Evolutionary conservation across 495 filamentous ascomycete genomes (phyloP).

Genomic region (Penicillium tannophilum): DNA sequence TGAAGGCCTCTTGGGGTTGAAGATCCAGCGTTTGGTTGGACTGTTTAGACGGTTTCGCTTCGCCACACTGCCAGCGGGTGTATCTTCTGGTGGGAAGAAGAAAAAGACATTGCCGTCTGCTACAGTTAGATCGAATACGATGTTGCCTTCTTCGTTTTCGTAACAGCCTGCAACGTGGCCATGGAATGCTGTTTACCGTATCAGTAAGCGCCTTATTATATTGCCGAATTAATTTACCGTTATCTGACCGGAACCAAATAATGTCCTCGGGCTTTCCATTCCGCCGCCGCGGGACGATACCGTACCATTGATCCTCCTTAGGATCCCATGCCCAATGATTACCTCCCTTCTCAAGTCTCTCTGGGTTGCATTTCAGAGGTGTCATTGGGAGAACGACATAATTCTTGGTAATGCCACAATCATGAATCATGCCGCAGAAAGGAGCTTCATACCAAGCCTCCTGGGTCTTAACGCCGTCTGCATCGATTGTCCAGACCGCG

Average conservation of each 20-base stretch:
- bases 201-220: no score
- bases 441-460: slow-evolving; percentile 53
- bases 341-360: slow-evolving; percentile 53
- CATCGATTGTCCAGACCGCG: slow-evolving; percentile 46
- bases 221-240: no score
- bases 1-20: slow-evolving; percentile 10
- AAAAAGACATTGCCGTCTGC: slow-evolving; percentile 41
- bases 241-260: slow-evolving; percentile 15
- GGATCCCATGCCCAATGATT: slow-evolving; percentile 57
- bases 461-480: slow-evolving; percentile 44
- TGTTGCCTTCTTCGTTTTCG: slow-evolving; percentile 48
- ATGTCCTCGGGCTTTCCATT: slow-evolving; percentile 53
- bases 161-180: slow-evolving; percentile 54
- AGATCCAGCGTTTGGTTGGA: slow-evolving; percentile 26
- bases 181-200: slow-evolving; percentile 36
- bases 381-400: slow-evolving; percentile 54
- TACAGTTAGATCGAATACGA: slow-evolving; percentile 57
- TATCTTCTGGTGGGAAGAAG: neutral
- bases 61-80: slow-evolving; percentile 24
- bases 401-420: slow-evolving; percentile 53
- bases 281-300: slow-evolving; percentile 49
- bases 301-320: slow-evolving; percentile 52
- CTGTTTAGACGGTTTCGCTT: slow-evolving; percentile 28
- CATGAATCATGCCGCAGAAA: slow-evolving; percentile 59
- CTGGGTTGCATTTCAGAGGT: slow-evolving; percentile 49